Percentiles rank a stretch among this genome's conserved stretches.
phyloP scores from a whole-genome alignment of 75 land plant species.

The Sequoia sempervirens region DNA sequence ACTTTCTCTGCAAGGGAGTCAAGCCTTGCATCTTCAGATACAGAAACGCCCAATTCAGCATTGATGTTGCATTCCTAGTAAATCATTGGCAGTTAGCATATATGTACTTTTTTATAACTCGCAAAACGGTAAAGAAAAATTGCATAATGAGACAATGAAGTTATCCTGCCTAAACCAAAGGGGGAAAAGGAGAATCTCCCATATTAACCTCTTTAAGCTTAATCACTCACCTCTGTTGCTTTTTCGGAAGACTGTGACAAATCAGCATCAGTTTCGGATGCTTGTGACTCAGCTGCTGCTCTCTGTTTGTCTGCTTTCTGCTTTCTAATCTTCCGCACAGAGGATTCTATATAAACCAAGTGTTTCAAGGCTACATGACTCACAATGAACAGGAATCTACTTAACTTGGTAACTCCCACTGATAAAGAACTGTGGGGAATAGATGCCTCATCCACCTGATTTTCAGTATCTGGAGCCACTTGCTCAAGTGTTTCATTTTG shows the following conservation, averaged over 20 bases:
- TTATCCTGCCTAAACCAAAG: neutral
- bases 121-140: neutral
- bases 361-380: conserved; percentile 91
- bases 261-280: conserved; percentile 2
- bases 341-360: conserved; percentile 83
- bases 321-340: conserved; percentile 65
- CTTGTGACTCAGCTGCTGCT: conserved; percentile 25
- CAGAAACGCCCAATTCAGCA: conserved; percentile 87
- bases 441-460: conserved; percentile 8
- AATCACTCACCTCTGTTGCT: conserved; percentile 11
- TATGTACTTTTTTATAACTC: neutral
- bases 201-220: neutral
- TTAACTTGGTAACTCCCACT: conserved; percentile 46
- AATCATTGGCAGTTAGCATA: neutral
- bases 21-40: conserved; percentile 78
- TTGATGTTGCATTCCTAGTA: conserved; percentile 70
- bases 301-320: conserved; percentile 61
- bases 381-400: conserved; percentile 74
- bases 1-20: conserved; percentile 75
- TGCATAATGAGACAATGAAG: neutral
- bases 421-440: conserved; percentile 10
- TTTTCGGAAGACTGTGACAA: conserved; percentile 23
- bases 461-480: conserved; percentile 8
- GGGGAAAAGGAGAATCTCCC: neutral
- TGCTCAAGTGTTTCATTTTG: conserved; percentile 9